Evolutionary conservation across 768 basidiomycete species (phyloP).

Genomic region (Rhizopogon rudus): DNA sequence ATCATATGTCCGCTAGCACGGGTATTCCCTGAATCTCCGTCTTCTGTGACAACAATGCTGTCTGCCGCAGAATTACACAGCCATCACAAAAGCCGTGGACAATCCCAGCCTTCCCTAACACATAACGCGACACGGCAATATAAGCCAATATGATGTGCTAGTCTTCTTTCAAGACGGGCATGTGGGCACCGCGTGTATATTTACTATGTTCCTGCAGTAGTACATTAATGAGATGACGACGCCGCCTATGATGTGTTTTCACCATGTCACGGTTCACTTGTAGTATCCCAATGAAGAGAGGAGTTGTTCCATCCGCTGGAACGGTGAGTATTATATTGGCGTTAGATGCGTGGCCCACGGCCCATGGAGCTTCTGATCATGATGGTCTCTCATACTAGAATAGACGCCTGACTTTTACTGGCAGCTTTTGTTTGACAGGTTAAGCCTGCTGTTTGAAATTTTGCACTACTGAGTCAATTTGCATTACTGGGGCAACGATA

Average conservation of each 20-base stretch:
- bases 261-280: not conserved
- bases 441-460: too few relatives aligned
- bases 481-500: too few relatives aligned
- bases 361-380: not conserved
- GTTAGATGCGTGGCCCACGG: not conserved
- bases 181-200: not conserved
- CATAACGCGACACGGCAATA: not conserved
- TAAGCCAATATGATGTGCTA: not conserved
- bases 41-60: not conserved
- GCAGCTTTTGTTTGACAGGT: too few relatives aligned
- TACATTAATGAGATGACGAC: not conserved
- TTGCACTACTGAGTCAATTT: too few relatives aligned
- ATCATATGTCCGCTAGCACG: not conserved
- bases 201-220: not conserved
- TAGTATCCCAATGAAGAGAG: not conserved
- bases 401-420: too few relatives aligned
- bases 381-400: too few relatives aligned
- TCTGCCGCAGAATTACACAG: not conserved
- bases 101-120: not conserved
- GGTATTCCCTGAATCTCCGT: not conserved
- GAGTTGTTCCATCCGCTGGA: not conserved
- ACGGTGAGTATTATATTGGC: not conserved
- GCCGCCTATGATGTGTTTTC: not conserved
- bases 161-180: not conserved
- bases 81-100: not conserved